Evolutionary conservation across 2,329 filamentous ascomycete genomes (phyloP).

Genomic region (Mariannaea sp.): DNA sequence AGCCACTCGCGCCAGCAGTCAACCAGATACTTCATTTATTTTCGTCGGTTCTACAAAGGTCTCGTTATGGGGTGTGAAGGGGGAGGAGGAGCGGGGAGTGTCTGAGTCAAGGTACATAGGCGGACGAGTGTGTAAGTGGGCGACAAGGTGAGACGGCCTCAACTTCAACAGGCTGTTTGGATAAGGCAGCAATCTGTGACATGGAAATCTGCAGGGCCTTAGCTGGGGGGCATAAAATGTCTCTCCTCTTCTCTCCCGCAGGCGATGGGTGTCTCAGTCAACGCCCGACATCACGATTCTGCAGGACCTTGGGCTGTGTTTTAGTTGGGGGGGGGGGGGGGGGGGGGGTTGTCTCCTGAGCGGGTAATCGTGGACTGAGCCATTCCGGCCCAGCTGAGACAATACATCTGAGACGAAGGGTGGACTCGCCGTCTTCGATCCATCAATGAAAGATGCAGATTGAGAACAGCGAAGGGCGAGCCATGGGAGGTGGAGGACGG

Average conservation of each 20-base stretch:
- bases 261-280: not conserved
- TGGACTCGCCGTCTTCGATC: slow-evolving; percentile 18
- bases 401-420: slow-evolving; percentile 32
- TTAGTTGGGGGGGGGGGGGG: not conserved
- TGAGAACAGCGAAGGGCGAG: not conserved
- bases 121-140: not conserved
- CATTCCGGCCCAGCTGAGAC: slow-evolving; percentile 24
- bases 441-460: slow-evolving; percentile 16
- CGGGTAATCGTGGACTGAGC: slow-evolving; percentile 3
- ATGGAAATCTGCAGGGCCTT: not conserved
- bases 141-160: slow-evolving; percentile 4
- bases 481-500: not conserved
- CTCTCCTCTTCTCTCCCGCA: not conserved
- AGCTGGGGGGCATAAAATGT: not conserved
- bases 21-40: slow-evolving; percentile 33
- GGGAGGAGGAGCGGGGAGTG: slow-evolving; percentile 22
- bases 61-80: too few species aligned
- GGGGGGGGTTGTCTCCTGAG: not conserved
- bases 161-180: not conserved
- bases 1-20: slow-evolving; percentile 36
- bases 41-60: slow-evolving; percentile 34
- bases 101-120: slow-evolving; percentile 1
- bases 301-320: slow-evolving; percentile 28
- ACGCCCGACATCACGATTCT: slow-evolving; percentile 6
- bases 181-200: not conserved